These are phyloP conservation scores for Sphaceloma murrayae DNA, from an alignment of 2,329 filamentous ascomycete species.

Conservation along the genomic window DNA sequence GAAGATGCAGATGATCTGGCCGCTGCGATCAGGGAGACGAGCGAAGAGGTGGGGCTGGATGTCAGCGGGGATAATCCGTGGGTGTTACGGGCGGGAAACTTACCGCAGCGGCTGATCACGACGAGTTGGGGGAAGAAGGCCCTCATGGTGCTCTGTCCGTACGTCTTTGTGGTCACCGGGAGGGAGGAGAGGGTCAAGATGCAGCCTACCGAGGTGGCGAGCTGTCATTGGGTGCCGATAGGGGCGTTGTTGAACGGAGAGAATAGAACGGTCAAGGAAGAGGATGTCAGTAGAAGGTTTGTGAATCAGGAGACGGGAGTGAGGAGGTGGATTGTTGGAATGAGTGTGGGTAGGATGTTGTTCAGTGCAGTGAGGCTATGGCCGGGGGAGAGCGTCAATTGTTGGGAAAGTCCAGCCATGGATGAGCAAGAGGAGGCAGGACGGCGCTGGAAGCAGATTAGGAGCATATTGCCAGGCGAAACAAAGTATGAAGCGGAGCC, in stretches of 20 bases:
- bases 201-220: slow-evolving; percentile 60
- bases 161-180: slow-evolving; percentile 53
- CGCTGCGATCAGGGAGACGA: slow-evolving; percentile 54
- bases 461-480: not conserved
- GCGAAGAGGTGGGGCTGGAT: slow-evolving; percentile 56
- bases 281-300: slow-evolving; percentile 55
- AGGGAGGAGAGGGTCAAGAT: slow-evolving; percentile 45
- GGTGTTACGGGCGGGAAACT: slow-evolving; percentile 39
- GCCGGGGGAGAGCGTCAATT: slow-evolving; percentile 53
- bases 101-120: slow-evolving; percentile 57
- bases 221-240: slow-evolving; percentile 59
- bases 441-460: not conserved
- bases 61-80: slow-evolving; percentile 36
- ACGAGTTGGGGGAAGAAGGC: slow-evolving; percentile 55
- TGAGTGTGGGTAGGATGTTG: slow-evolving; percentile 55
- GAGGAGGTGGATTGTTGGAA: slow-evolving; percentile 45
- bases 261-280: slow-evolving; percentile 52
- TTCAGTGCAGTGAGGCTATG: slow-evolving; percentile 55
- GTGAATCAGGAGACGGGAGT: slow-evolving; percentile 47
- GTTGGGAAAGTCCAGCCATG: slow-evolving; percentile 34
- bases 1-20: slow-evolving; percentile 53
- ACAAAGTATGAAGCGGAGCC: slow-evolving; percentile 21
- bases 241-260: slow-evolving; percentile 50
- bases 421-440: slow-evolving; percentile 2
- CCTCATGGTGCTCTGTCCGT: slow-evolving; percentile 60